phyloP scores from a whole-genome alignment of 257 asterid species.

The Przewalskia tangutica region DNA sequence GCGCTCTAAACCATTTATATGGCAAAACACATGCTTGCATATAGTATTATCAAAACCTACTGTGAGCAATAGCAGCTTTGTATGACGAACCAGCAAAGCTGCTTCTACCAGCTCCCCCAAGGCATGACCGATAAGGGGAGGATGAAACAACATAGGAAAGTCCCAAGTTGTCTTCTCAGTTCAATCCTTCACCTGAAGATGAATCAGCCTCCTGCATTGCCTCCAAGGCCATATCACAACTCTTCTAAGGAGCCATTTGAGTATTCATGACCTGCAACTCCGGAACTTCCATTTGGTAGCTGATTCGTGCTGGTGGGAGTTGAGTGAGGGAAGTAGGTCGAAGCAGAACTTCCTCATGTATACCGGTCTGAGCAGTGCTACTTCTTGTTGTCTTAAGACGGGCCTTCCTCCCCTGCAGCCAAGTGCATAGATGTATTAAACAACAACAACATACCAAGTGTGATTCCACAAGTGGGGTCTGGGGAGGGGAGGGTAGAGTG shows the following conservation, averaged over 20 bases:
- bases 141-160: neutral
- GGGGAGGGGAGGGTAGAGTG: too few relatives aligned
- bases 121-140: neutral
- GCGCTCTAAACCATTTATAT: neutral
- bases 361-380: constrained; percentile 63
- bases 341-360: constrained; percentile 45
- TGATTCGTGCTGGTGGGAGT: constrained; percentile 35
- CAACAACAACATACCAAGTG: too few relatives aligned
- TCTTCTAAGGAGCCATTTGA: constrained; percentile 45
- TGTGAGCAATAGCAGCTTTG: neutral
- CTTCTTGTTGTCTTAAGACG: constrained; percentile 88
- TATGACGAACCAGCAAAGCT: neutral
- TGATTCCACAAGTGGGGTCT: too few relatives aligned
- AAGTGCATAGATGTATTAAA: neutral
- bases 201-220: neutral
- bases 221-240: constrained; percentile 18
- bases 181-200: neutral
- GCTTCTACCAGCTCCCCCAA: neutral
- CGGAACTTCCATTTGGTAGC: constrained; percentile 42
- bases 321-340: constrained; percentile 32
- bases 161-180: neutral
- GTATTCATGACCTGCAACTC: constrained; percentile 45
- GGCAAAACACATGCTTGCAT: neutral
- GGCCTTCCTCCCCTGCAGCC: constrained; percentile 85
- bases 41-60: neutral